Evolutionary conservation across 2,329 filamentous ascomycete species (phyloP), one percentile per base, ranked within the genome.

Genomic region (Diaporthe sp.): DNA sequence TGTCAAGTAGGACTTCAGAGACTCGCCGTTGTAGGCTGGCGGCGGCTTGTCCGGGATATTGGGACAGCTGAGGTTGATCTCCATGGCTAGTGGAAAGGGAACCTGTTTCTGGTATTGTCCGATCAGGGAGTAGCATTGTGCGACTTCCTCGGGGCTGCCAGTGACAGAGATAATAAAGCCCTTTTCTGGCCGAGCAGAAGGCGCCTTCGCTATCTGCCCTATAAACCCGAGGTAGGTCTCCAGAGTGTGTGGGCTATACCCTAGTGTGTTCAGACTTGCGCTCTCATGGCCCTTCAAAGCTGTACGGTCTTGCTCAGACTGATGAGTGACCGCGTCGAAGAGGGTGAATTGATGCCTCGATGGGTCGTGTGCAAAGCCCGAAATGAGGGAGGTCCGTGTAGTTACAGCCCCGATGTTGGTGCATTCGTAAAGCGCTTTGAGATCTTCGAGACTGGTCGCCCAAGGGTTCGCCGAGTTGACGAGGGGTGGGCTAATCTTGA

Each of bases 11-110:
- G 82, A 82, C 0, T 81, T 77, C 3, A 96, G 81, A 0, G 87
- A 84, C 0, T 77, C 77, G 0, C 85, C 82, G 10, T 89, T 87
- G 80, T 95, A 96, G 0, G 94, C 94, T 8, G 94, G 93, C 1
- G 94, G 94, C 0, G 93, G 91, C 61, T 89, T 88, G 25, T 85
- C 84, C 0, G 89, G 86, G 67, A 96, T 95, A 79, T 96, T 96
- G 0, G 94, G 94, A 78, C 94, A 96, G 42, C 90, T 93, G 40
- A 96, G 89, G 80, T 96, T 96, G 79, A 96, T 86, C 82, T 96
- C 94, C 86, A 95, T 90, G 25, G 91, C 91, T 0, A 94, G 84
- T 1, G 87, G 86, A 77, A 91, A 76, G 1, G 80, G 77, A n/a
- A 87, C 74, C 5, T 85, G 33, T 35, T 64, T 4, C 80, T 85